Percentiles rank a stretch among this genome's conserved stretches.
phyloP scores from a whole-genome alignment of 225 moss, liverwort and hornwort genomes.

The Anthoceros angustus region DNA sequence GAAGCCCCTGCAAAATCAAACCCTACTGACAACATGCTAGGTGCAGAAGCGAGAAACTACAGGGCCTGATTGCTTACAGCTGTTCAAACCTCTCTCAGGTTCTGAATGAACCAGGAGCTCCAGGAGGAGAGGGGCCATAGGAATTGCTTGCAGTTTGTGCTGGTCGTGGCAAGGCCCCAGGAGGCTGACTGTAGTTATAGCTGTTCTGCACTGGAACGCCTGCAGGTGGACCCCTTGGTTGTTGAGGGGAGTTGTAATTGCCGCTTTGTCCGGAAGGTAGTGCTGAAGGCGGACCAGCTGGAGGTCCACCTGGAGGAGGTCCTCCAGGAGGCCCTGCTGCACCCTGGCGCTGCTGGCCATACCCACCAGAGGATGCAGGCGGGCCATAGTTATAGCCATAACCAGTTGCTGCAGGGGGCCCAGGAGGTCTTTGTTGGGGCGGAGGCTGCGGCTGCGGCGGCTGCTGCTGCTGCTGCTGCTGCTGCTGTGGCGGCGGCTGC shows the following conservation, averaged over 20 bases:
- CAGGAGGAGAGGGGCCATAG: constrained; percentile 33
- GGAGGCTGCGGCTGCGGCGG: not conserved
- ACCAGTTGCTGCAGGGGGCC: not conserved
- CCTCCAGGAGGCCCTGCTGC: not conserved
- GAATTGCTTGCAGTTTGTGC: constrained; percentile 18
- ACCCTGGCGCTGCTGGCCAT: not conserved
- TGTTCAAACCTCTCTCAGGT: constrained; percentile 9
- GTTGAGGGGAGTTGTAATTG: not conserved
- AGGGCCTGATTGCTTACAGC: constrained; percentile 1
- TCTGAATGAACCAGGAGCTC: constrained; percentile 31
- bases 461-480: not conserved
- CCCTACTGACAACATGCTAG: not conserved
- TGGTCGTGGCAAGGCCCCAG: not conserved
- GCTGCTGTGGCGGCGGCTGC: not conserved
- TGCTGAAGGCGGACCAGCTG: not conserved
- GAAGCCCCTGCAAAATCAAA: not conserved
- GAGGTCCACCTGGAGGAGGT: not conserved
- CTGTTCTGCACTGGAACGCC: not conserved
- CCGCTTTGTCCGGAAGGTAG: not conserved
- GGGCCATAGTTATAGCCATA: not conserved
- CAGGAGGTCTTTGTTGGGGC: not conserved
- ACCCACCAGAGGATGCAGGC: not conserved
- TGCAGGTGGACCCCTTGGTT: not conserved
- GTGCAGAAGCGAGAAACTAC: not conserved
- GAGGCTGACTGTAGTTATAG: not conserved